These are phyloP conservation scores for Leccinum colubrinum DNA, from an alignment of 1,284 basidiomycete genomes.

Conservation along the genomic window DNA sequence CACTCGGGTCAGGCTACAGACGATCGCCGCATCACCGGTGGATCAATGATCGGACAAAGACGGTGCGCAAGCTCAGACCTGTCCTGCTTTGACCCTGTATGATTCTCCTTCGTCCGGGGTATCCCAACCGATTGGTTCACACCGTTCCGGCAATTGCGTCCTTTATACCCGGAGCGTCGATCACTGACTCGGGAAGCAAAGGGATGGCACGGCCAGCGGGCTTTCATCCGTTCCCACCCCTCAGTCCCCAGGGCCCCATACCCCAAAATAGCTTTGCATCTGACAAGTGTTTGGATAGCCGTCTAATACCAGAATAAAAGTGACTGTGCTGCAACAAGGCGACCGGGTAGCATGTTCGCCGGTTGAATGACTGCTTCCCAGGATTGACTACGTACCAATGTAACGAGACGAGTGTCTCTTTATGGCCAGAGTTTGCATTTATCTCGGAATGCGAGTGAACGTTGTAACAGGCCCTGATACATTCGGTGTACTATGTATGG, in stretches of 20 bases:
- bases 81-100: not conserved
- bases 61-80: not conserved
- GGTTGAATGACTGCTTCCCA: not conserved
- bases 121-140: not conserved
- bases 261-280: not conserved
- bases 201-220: not conserved
- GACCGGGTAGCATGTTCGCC: not conserved
- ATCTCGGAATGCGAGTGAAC: not conserved
- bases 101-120: not conserved
- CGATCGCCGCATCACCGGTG: not conserved
- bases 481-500: not conserved
- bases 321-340: not conserved
- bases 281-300: not conserved
- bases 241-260: not conserved
- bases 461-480: not conserved
- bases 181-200: not conserved
- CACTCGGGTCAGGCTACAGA: not conserved
- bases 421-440: not conserved
- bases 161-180: not conserved
- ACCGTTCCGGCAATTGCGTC: not conserved
- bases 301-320: not conserved
- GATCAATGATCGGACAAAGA: constrained; percentile 1
- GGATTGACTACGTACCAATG: not conserved
- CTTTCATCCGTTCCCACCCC: not conserved
- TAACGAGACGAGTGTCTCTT: not conserved